A percentile compares a stretch with the other conserved stretches of the same genome.
These are phyloP conservation scores for Metschnikowia amazonensis DNA, from an alignment of 805 yeast genomes.

Conservation along the genomic window DNA sequence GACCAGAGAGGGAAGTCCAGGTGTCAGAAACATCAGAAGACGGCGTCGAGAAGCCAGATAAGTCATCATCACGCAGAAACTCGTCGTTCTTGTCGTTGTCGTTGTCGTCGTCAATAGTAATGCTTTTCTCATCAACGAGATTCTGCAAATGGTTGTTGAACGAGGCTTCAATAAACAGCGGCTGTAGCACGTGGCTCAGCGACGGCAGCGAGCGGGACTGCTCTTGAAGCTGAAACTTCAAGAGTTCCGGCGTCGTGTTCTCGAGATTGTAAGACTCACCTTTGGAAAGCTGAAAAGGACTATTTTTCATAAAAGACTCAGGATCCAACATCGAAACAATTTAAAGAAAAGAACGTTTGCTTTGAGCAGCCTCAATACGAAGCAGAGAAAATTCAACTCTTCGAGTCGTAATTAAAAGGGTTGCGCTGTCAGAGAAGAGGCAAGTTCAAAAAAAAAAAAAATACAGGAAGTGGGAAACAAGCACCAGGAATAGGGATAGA, in stretches of 20 bases:
- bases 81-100: slow-evolving; percentile 14
- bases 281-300: slow-evolving; percentile 35
- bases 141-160: slow-evolving; percentile 35
- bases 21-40: slow-evolving; percentile 17
- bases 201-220: slow-evolving; percentile 24
- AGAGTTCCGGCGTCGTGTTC: slow-evolving; percentile 41
- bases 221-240: slow-evolving; percentile 43
- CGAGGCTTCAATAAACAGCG: slow-evolving; percentile 26
- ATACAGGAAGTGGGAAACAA: slow-evolving; percentile 1
- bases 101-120: slow-evolving; percentile 14
- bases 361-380: not conserved
- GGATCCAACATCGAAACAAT: slow-evolving; percentile 32
- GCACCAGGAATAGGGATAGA: slow-evolving; percentile 4
- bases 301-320: slow-evolving; percentile 32
- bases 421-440: not conserved
- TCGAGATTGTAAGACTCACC: slow-evolving; percentile 29
- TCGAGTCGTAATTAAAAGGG: not conserved
- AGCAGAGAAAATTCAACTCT: not conserved
- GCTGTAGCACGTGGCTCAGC: slow-evolving; percentile 6
- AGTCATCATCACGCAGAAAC: slow-evolving; percentile 9
- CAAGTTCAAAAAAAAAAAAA: not conserved
- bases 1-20: slow-evolving; percentile 11
- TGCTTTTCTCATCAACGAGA: slow-evolving; percentile 7
- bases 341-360: not conserved
- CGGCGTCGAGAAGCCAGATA: slow-evolving; percentile 17